Evolutionary conservation across 2,329 filamentous ascomycete genomes (phyloP).

Genomic region (Catunica adiposa): DNA sequence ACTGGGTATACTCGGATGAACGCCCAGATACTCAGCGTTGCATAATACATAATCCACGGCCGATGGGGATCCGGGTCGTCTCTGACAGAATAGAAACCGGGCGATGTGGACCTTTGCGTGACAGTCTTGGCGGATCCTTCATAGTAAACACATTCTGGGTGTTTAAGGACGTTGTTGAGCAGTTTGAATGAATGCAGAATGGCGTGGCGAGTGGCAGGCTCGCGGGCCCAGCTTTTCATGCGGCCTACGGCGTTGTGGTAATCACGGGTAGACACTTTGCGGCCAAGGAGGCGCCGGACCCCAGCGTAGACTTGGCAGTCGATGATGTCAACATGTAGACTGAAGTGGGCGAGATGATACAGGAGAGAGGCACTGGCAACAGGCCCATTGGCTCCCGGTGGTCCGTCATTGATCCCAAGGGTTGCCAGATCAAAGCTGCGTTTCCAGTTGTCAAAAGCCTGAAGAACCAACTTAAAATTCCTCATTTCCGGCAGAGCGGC

Average conservation of each 20-base stretch:
- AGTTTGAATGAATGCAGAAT: conserved; percentile 74
- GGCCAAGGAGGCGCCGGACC: conserved; percentile 57
- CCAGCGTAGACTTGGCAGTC: conserved; percentile 83
- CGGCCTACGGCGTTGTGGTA: conserved; percentile 54
- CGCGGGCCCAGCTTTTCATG: conserved; percentile 66
- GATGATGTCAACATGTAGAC: conserved; percentile 72
- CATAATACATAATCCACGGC: conserved; percentile 83
- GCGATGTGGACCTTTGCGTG: conserved; percentile 7
- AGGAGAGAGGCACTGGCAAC: conserved; percentile 68
- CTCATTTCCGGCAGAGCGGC: background rate
- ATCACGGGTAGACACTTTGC: conserved; percentile 61
- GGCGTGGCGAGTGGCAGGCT: conserved; percentile 59
- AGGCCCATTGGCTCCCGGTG: conserved; percentile 41
- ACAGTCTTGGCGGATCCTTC: conserved; percentile 18
- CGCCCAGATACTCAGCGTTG: conserved; percentile 70
- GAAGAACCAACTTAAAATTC: conserved; percentile 46
- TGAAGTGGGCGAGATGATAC: conserved; percentile 78
- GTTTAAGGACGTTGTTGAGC: conserved; percentile 50
- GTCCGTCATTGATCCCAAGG: conserved; percentile 25
- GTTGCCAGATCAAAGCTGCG: conserved; percentile 57
- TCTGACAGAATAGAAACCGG: conserved; percentile 47
- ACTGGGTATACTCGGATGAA: conserved; percentile 37
- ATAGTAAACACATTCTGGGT: background rate
- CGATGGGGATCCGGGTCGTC: conserved; percentile 70
- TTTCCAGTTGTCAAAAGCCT: conserved; percentile 78